Evolutionary conservation across 1,284 basidiomycete genomes (phyloP).

Genomic region (Heterobasidion irregulare): DNA sequence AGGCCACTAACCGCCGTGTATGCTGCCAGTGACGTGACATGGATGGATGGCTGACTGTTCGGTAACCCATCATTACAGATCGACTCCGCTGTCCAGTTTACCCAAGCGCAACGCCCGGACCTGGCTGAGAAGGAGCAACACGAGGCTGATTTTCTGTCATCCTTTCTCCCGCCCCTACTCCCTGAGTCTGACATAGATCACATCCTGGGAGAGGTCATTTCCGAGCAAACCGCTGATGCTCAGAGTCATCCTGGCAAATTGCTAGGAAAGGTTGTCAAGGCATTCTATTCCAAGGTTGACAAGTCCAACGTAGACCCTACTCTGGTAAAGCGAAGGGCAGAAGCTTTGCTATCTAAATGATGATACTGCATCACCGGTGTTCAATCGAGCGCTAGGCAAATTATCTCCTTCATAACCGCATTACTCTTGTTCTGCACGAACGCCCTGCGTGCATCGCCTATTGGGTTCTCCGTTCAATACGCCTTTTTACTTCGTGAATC

Average conservation of each 20-base stretch:
- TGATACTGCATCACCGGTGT: neutral
- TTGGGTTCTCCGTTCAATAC: no score
- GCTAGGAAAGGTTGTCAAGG: conserved; percentile 46
- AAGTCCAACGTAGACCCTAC: conserved; percentile 47
- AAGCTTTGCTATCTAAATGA: conserved; percentile 28
- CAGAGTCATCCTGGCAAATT: conserved; percentile 25
- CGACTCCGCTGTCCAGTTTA: conserved; percentile 51
- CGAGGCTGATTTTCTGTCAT: conserved; percentile 46
- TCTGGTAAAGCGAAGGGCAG: conserved; percentile 44
- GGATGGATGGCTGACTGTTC: neutral
- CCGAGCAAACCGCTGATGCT: conserved; percentile 12
- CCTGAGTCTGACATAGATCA: conserved; percentile 45
- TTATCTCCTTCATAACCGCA: neutral
- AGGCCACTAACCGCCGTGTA: conserved; percentile 51
- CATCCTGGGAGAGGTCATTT: conserved; percentile 34
- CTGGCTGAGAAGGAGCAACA: conserved; percentile 54
- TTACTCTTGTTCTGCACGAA: neutral
- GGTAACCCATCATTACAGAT: conserved; percentile 25
- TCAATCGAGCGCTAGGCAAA: neutral
- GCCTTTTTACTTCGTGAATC: no score
- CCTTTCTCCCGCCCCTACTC: conserved; percentile 53
- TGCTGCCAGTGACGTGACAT: conserved; percentile 15
- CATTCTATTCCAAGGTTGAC: conserved; percentile 55
- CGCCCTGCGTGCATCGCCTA: neutral
- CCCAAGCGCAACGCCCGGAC: conserved; percentile 48